Evolutionary conservation across 176 grass and related monocot species (phyloP).

Genomic region (Aegilops umbellulata): DNA sequence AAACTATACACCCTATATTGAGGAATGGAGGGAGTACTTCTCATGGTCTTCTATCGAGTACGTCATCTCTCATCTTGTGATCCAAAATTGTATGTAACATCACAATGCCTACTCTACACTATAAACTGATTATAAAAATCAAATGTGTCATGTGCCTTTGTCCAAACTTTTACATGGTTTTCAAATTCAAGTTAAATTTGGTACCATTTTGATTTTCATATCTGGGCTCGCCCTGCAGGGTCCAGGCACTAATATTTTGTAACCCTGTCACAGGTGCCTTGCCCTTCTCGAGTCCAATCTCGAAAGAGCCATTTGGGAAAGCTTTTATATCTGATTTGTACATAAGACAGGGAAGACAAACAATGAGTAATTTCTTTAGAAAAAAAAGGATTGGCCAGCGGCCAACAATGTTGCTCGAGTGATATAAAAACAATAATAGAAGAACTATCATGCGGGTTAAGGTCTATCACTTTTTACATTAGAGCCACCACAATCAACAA

Average conservation of each 20-base stretch:
- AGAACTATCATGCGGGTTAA: neutral
- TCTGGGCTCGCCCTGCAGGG: neutral
- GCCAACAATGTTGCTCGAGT: neutral
- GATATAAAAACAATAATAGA: neutral
- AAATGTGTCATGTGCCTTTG: neutral
- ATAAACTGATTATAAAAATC: neutral
- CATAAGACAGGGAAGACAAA: neutral
- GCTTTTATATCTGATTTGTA: neutral
- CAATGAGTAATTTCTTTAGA: neutral
- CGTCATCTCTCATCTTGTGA: neutral
- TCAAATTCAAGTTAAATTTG: neutral
- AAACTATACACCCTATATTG: too few species aligned
- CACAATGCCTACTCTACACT: neutral
- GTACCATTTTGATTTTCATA: neutral
- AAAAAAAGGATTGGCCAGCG: neutral
- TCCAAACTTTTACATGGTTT: neutral
- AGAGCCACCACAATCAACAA: neutral
- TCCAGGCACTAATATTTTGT: neutral
- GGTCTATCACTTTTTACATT: constrained; percentile 3
- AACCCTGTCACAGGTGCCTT: neutral
- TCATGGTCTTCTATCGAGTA: neutral
- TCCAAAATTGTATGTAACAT: neutral
- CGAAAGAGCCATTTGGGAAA: neutral
- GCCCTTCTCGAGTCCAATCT: neutral
- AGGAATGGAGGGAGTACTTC: too few species aligned